Evolutionary conservation across 2,329 filamentous ascomycete genomes (phyloP).

Genomic region (Scytalidium lignicola): DNA sequence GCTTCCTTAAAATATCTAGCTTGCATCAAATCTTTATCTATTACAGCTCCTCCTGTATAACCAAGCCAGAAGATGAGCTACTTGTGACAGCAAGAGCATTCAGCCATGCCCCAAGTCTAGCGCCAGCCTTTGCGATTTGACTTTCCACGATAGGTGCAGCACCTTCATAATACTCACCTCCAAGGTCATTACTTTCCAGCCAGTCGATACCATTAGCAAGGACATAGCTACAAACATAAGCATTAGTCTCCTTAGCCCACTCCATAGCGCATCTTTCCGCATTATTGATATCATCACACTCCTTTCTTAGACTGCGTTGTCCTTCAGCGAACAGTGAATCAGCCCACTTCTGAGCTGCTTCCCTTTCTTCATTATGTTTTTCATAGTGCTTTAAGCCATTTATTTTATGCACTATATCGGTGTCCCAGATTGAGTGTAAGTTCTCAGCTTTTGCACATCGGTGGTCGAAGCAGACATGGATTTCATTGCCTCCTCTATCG

Average conservation of each 20-base stretch:
- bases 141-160: slow-evolving; percentile 59
- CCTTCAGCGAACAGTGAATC: slow-evolving; percentile 40
- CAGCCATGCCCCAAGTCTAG: slow-evolving; percentile 59
- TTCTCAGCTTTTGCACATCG: slow-evolving; percentile 44
- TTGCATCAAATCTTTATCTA: too few species aligned
- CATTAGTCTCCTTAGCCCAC: slow-evolving; percentile 59
- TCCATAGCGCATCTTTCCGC: slow-evolving; percentile 48
- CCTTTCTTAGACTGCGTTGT: slow-evolving; percentile 44
- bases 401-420: slow-evolving; percentile 58
- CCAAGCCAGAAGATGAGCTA: background rate
- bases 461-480: slow-evolving; percentile 56
- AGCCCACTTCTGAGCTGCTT: slow-evolving; percentile 31
- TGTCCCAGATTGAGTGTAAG: slow-evolving; percentile 70
- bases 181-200: slow-evolving; percentile 48
- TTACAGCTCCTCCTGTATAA: background rate
- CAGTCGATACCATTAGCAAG: slow-evolving; percentile 55
- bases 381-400: slow-evolving; percentile 38
- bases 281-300: slow-evolving; percentile 46
- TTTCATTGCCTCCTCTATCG: slow-evolving; percentile 60
- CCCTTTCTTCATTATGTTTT: slow-evolving; percentile 1
- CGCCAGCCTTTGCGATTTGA: slow-evolving; percentile 61
- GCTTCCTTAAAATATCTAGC: too few species aligned
- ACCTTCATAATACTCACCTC: slow-evolving; percentile 55
- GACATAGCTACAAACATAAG: slow-evolving; percentile 54
- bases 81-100: slow-evolving; percentile 45